These are phyloP conservation scores for Leptoxyphium fumago DNA, from an alignment of 2,329 filamentous ascomycete genomes.

Conservation along the genomic window DNA sequence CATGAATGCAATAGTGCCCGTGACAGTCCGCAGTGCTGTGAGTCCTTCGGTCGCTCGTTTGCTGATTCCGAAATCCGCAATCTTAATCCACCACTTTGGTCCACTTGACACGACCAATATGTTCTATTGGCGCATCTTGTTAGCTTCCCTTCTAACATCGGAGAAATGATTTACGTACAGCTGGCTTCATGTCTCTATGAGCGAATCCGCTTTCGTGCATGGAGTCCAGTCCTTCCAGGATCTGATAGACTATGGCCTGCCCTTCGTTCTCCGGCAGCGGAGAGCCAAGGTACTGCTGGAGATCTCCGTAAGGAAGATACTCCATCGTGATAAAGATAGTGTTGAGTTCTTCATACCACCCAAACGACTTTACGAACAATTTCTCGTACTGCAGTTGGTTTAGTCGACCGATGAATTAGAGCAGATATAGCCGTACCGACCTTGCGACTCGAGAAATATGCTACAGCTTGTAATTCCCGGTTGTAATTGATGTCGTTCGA, in stretches of 20 bases:
- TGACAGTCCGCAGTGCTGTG: neutral
- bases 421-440: too few relatives aligned
- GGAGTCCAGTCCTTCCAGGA: conserved; percentile 20
- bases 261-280: conserved; percentile 15
- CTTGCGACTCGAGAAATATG: conserved; percentile 11
- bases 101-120: conserved; percentile 16
- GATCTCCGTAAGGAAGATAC: conserved; percentile 22
- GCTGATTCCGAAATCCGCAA: conserved; percentile 26
- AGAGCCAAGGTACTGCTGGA: conserved; percentile 15
- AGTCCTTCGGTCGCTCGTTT: conserved; percentile 6
- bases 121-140: too few relatives aligned
- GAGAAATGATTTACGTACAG: conserved; percentile 10
- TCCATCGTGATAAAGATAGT: conserved; percentile 25
- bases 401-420: neutral
- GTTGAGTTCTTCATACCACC: conserved; percentile 23
- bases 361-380: conserved; percentile 18
- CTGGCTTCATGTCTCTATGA: conserved; percentile 26
- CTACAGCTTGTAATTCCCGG: conserved; percentile 13
- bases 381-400: conserved; percentile 11
- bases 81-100: conserved; percentile 25
- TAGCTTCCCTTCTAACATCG: too few relatives aligned
- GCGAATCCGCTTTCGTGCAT: conserved; percentile 24
- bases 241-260: conserved; percentile 16
- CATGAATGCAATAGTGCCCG: neutral
- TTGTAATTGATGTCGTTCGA: conserved; percentile 5